Evolutionary conservation across 2,329 filamentous ascomycete species (phyloP), one percentile per base, ranked within the genome.

Genomic region (Westerdykella sp.): DNA sequence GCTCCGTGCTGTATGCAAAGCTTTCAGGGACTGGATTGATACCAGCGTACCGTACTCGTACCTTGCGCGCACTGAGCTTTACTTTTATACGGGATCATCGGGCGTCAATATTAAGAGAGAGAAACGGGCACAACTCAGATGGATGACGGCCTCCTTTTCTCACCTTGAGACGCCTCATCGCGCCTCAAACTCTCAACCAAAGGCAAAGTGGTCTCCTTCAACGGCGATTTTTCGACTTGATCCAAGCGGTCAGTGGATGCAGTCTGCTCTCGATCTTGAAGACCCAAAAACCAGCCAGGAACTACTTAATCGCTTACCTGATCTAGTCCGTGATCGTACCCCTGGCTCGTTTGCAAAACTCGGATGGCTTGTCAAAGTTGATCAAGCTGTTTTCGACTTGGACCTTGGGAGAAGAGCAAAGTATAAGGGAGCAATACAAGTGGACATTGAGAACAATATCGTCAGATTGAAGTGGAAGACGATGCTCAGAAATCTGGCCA

Each of bases 11-110:
- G 54, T 66, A 2, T 66, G 58, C 34, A 54, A 55, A 10, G 56
- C 54, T 9, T 60, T 64, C 37, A 52, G 55, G 7, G 56, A 66
- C 46, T 55, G 50, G 7, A 59, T 66, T n/a, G 62, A 63, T 32
- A 56, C 58, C 1, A 53, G 48, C 2, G 45, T 63, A 1, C 13
- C 60, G 13, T 62, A 54, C 38, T 47, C 53, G 2, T 53, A 53
- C 35, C 28, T 65, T 6, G 50, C 39, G 9, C 43, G 58, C 13
- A 50, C 51, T 0, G 45, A 56, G 34, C 15, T 65, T 12, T 42
- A 61, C 13, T 58, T 57, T 7, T 59, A 50, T 34, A 13, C 16
- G 16, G 16, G n/a, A 14, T 3, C 4, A 3, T 7, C n/a, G 7
- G n/a, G 32, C 7, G 16, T 15, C 13, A 5, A 18, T 9, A 35